Conservation (phyloP, 768 basidiomycete genomes). For the Roridomyces roridus region DNA sequence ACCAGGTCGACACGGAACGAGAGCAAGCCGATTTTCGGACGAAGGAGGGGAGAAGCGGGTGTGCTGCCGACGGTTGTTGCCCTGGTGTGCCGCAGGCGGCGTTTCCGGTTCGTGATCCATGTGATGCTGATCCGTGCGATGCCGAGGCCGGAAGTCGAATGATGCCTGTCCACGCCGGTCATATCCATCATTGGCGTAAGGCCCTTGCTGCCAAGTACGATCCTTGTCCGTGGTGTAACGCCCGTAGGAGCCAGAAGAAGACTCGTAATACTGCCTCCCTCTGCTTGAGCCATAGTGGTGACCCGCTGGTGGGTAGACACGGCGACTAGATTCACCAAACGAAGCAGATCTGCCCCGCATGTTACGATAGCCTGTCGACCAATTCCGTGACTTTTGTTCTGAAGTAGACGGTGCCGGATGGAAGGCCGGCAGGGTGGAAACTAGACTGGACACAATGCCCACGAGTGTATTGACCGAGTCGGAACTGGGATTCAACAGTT, state of each 20-base stretch:
- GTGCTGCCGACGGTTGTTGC: too few species aligned
- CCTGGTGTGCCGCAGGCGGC: too few species aligned
- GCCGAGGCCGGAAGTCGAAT: background rate
- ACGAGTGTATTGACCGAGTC: too few species aligned
- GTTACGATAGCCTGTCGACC: too few species aligned
- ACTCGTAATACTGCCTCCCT: background rate
- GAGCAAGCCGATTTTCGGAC: constrained; percentile 1
- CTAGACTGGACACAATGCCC: too few species aligned
- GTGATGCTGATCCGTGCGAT: background rate
- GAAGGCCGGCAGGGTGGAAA: too few species aligned
- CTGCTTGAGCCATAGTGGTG: background rate
- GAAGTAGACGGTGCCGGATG: too few species aligned
- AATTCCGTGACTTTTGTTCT: background rate
- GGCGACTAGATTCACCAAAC: too few species aligned
- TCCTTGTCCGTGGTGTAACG: background rate
- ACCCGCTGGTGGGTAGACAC: too few species aligned
- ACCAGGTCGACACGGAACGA: background rate
- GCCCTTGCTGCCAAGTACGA: constrained; percentile 6
- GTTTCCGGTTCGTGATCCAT: constrained; percentile 2
- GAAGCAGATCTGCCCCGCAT: too few species aligned
- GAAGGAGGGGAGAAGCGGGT: constrained; percentile 19
- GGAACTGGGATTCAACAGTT: background rate
- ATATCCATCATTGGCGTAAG: background rate
- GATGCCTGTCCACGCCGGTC: background rate
- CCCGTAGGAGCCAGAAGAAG: background rate